Evolutionary conservation across 441 rosid species (phyloP), one percentile per base, ranked within the genome.

Genomic region (Corymbia citriodora): DNA sequence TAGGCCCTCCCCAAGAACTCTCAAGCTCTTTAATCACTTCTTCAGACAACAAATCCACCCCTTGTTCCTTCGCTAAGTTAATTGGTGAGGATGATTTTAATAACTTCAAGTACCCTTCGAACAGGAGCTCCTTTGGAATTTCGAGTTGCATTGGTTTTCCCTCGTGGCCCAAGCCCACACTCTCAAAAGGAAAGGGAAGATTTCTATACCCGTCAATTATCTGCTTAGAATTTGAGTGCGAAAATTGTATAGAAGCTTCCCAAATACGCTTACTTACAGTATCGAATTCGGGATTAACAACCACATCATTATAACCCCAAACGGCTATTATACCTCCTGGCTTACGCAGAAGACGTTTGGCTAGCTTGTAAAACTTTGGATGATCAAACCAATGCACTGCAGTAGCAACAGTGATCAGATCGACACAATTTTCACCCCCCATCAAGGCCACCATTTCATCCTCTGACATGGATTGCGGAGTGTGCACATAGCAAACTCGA

Each of bases 351-450:
- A 95, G 88, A 61, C 95, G 93, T 25, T 89, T 90, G 40, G 91
- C 95, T 19, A 92, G 74, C 14, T 94, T 88, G 90, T 96, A 95
- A 83, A 95, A 96, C 79, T 90, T 95, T 23, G 93, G 97, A 12
- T 93, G 94, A 88, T 96, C 95, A 88, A 93, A 96, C 96, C 96
- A 95, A 90, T 94, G 97, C 36, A 95, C 94, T 3, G 97, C 96
- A 65, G 92, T 95, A 2, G 94, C 96, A 5, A 95, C 95, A 1
- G 97, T 96, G 59, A 96, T 93, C 29, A 94, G 72, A 92, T 96
- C 97, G 1, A 96, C 97, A 12, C 95, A 90, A 79, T 94, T 94
- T 45, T 95, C 96, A 18, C 94, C 93, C 10, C 97, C 97, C 27
- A 95, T 74, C 27, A 92, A 91, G 90, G 90, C n/a, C 6, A 96